phyloP scores from a whole-genome alignment of 176 grass and related monocot species.

The Hordeum marinum region DNA sequence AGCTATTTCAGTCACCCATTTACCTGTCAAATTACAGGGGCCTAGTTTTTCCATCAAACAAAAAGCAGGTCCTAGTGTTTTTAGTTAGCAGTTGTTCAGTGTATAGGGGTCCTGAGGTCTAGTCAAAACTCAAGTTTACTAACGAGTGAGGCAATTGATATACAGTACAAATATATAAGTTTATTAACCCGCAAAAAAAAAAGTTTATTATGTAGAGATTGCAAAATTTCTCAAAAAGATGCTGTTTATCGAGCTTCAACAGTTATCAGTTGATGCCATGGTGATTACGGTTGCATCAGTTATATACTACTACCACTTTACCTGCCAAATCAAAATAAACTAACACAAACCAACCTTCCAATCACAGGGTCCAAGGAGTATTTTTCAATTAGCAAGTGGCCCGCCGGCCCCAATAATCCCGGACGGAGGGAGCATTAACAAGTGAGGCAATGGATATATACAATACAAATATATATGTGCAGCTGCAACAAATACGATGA shows the following conservation, averaged over 20 bases:
- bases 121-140: neutral
- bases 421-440: too few species aligned
- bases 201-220: too few species aligned
- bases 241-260: neutral
- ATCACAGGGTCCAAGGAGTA: neutral
- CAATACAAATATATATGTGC: neutral
- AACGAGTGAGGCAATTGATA: too few species aligned
- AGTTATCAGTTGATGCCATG: neutral
- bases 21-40: too few species aligned
- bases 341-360: neutral
- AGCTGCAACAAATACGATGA: neutral
- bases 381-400: neutral
- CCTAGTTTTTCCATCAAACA: too few species aligned
- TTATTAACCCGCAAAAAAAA: too few species aligned
- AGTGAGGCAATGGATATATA: neutral
- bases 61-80: too few species aligned
- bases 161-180: too few species aligned
- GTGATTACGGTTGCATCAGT: neutral
- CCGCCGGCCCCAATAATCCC: too few species aligned
- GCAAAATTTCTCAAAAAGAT: neutral
- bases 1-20: too few species aligned
- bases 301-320: neutral
- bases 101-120: too few species aligned
- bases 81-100: too few species aligned
- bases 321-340: neutral